Percentiles rank a stretch among this genome's conserved stretches.
These are phyloP conservation scores for Aspergillus funiculosus DNA, from an alignment of 495 filamentous ascomycete species.

Conservation along the genomic window DNA sequence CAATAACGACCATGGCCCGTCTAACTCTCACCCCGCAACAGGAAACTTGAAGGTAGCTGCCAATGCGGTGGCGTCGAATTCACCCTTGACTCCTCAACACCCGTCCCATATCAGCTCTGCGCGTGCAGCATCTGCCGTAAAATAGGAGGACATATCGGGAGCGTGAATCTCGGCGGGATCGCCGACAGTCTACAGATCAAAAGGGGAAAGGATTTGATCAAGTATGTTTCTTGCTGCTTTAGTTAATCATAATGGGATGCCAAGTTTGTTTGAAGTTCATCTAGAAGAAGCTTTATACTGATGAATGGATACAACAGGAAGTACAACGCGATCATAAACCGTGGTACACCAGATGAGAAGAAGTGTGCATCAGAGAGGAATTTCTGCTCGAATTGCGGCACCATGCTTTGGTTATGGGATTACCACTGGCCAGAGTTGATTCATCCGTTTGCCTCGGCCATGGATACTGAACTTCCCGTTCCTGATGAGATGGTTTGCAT, in stretches of 20 bases:
- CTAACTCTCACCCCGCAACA: constrained; percentile 20
- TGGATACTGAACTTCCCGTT: constrained; percentile 47
- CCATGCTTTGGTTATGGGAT: constrained; percentile 48
- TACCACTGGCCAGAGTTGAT: constrained; percentile 50
- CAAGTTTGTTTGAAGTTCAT: too few relatives aligned
- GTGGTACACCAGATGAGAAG: constrained; percentile 41
- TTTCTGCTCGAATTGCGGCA: constrained; percentile 49
- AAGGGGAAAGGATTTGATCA: constrained; percentile 46
- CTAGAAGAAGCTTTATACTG: not conserved
- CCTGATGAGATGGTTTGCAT: constrained; percentile 52
- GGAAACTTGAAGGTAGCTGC: constrained; percentile 50
- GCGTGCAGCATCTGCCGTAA: constrained; percentile 55
- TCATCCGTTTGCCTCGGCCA: constrained; percentile 53
- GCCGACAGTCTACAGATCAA: constrained; percentile 42
- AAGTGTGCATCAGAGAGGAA: constrained; percentile 44
- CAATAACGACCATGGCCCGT: not conserved
- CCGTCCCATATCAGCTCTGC: constrained; percentile 52
- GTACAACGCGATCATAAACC: constrained; percentile 46
- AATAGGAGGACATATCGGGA: constrained; percentile 44
- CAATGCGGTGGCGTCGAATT: constrained; percentile 52
- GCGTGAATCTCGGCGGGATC: constrained; percentile 48
- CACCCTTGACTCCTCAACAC: constrained; percentile 45
- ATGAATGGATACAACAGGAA: constrained; percentile 37
- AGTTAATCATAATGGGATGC: not conserved
- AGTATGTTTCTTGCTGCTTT: constrained; percentile 25